Conservation (phyloP, 352 stramenopile species). For the Stramenopiles sp. region DNA sequence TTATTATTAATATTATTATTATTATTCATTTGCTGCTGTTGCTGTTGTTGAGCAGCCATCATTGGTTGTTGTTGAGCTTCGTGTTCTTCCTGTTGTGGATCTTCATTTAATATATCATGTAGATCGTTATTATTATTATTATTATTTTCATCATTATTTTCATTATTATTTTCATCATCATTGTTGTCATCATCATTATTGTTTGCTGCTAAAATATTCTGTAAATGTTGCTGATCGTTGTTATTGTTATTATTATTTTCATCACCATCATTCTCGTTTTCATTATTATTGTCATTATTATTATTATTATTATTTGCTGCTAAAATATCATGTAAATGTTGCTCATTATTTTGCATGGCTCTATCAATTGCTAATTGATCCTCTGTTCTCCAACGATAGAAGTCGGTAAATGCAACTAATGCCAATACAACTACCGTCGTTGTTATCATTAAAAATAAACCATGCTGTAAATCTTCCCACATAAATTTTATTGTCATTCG, state of each 20-base stretch:
- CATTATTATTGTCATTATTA: neutral
- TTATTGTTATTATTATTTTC: neutral
- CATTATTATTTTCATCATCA: neutral
- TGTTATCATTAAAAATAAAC: neutral
- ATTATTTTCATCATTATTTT: slow-evolving; percentile 11
- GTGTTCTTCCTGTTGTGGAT: slow-evolving; percentile 13
- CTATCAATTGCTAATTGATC: neutral
- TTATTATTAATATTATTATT: slow-evolving; percentile 32
- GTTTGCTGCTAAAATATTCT: neutral
- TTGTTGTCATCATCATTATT: neutral
- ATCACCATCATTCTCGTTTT: neutral
- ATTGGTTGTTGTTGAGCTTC: slow-evolving; percentile 18
- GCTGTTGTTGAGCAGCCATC: slow-evolving; percentile 19
- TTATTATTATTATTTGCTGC: neutral
- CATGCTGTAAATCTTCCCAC: neutral
- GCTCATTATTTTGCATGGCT: neutral
- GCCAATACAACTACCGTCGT: neutral
- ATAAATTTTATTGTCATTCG: neutral
- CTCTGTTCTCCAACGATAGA: neutral
- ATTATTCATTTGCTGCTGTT: neutral
- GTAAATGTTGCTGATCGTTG: neutral
- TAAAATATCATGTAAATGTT: neutral
- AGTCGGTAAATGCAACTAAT: neutral
- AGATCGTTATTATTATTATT: slow-evolving; percentile 17
- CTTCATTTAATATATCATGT: slow-evolving; percentile 6